Evolutionary conservation across 257 asterid species (phyloP), one percentile per base, ranked within the genome.

Genomic region (Marsdenia floribunda): DNA sequence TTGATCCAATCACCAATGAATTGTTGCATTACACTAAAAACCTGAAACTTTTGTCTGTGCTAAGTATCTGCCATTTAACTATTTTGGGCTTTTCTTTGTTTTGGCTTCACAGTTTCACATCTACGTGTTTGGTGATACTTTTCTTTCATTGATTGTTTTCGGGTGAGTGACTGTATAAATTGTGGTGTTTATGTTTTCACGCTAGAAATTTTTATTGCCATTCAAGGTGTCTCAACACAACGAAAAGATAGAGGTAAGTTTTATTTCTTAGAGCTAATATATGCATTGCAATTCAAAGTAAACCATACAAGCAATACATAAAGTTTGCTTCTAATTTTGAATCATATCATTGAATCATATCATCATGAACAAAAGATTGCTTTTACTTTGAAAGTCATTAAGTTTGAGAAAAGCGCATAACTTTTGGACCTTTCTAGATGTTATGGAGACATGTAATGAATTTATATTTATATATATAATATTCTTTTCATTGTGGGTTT

Each of bases 161-260:
- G 90, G 97, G 98, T 93, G 76, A 90, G 98, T 79, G 98, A 93
- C 81, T 90, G 83, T 38, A 93, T 93, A 50, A 93, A 93, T 76
- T 90, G 98, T 79, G 98, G 98, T 78, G 98, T 86, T 57, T 93
- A 93, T 64, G 64, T 90, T 73, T 93, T 93, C 82, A 93, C 98
- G n/a, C 96, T 94, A 0, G 93, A 90, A 52, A 89, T 93, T 71
- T 89, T 93, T 73, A 73, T 77, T 10, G 93, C 98, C 70, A 90
- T 92, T 83, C 96, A 92, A 87, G 88, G 85, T 73, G 97, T 89
- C 61, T 89, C 97, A 76, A 82, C 90, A 10, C 87, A 92, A 71
- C 76, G 98, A 77, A 89, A 90, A 82, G 98, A 90, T 79, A 87
- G 97, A 89, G 97, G 98, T 92, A n/a, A 73, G 86, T 82, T 24